These are phyloP conservation scores for Aspergillus pseudoglaucus DNA, from an alignment of 2,329 filamentous ascomycete genomes.

Conservation along the genomic window DNA sequence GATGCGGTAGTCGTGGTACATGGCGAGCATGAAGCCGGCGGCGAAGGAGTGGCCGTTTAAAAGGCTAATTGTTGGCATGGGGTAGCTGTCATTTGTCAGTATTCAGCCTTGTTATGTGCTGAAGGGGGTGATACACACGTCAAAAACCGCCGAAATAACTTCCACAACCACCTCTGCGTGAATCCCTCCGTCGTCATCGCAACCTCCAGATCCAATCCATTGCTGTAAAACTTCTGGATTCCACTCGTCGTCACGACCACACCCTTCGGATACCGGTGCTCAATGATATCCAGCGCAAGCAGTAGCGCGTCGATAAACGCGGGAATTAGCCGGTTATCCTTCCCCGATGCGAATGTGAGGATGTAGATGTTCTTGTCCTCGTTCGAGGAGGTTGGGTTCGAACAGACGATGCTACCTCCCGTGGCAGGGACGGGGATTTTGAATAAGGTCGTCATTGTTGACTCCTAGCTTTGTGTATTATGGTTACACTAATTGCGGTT, in stretches of 20 bases:
- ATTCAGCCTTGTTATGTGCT: not conserved
- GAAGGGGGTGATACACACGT: slow-evolving; percentile 37
- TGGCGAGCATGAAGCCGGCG: slow-evolving; percentile 71
- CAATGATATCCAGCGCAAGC: slow-evolving; percentile 67
- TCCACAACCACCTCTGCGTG: slow-evolving; percentile 55
- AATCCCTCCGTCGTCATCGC: slow-evolving; percentile 56
- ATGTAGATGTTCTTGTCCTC: slow-evolving; percentile 54
- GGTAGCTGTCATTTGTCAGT: slow-evolving; percentile 44
- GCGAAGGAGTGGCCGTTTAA: slow-evolving; percentile 77
- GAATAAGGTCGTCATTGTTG: slow-evolving; percentile 46
- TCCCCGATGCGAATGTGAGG: slow-evolving; percentile 62
- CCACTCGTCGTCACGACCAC: slow-evolving; percentile 71
- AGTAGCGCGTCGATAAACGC: slow-evolving; percentile 62
- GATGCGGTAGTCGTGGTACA: slow-evolving; percentile 78
- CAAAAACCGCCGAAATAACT: slow-evolving; percentile 58
- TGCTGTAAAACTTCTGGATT: slow-evolving; percentile 74
- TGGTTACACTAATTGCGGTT: not conserved
- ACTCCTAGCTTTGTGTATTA: not conserved
- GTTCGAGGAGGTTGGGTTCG: slow-evolving; percentile 47
- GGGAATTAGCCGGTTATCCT: slow-evolving; percentile 70
- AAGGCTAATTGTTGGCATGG: slow-evolving; percentile 76
- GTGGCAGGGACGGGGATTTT: slow-evolving; percentile 50
- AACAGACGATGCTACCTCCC: slow-evolving; percentile 57
- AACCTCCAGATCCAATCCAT: slow-evolving; percentile 70
- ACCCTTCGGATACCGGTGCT: slow-evolving; percentile 60